Evolutionary conservation across 345 rosid genomes (phyloP), one percentile per base, ranked within the genome.

Genomic region (Trapa bicornis): DNA sequence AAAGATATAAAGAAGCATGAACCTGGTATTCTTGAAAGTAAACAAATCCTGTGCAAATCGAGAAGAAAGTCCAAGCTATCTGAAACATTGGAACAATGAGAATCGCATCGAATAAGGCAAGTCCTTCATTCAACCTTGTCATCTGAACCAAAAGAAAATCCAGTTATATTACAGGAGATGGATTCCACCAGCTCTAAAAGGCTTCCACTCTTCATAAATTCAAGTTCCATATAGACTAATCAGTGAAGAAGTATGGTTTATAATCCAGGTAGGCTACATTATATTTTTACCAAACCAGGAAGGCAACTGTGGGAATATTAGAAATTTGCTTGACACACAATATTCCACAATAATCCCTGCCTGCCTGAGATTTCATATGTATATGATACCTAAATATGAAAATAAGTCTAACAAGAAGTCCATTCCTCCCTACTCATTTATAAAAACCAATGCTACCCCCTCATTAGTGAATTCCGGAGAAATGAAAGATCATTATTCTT

Each of bases 31-130:
- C 99, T 77, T 94, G 99, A 77, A 94, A 94, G 83, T 90, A 94
- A 54, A 94, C 75, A 80, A 90, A 90, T 84, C 97, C 99, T 75
- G 99, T 94, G 84, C 89, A 94, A 52, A 94, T 94, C 72, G 99
- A 94, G 80, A 94, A 90, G 89, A 91, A 94, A 68, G 99, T 91
- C 99, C 99, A 94, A 65, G 88, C 99, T 79, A 94, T 94, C 81
- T 94, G 97, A 82, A 94, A 94, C 99, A 94, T 94, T 6, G 99
- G 99, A 80, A 94, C 99, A 67, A 94, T 94, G 64, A 91, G 91
- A 72, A 94, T 89, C 67, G 99, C 99, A 77, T 94, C 99, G 48
- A 86, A 94, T 42, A 87, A 75, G 29, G 99, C 75, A 77, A 94
- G 79, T 64, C 99, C 99, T 76, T 91, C 99, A 71, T 94, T 94